phyloP scores from a whole-genome alignment of 2,329 filamentous ascomycete species.

The Ophiostoma montium region DNA sequence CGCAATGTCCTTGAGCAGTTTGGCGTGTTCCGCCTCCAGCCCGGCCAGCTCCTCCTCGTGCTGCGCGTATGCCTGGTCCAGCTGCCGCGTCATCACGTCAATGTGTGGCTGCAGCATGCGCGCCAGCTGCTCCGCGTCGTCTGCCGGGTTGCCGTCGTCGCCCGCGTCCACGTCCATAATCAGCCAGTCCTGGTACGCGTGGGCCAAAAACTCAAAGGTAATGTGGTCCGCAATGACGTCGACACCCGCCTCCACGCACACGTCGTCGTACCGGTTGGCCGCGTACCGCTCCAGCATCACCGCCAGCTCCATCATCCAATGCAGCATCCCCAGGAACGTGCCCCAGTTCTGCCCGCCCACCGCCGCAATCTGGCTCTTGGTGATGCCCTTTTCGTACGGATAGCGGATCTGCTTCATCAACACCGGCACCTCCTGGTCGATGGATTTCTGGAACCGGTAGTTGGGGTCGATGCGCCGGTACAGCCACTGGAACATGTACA shows the following conservation, averaged over 20 bases:
- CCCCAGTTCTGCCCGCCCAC: conserved; percentile 97
- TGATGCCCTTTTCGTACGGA: conserved; percentile 88
- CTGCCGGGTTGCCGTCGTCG: conserved; percentile 54
- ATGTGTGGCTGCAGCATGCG: conserved; percentile 70
- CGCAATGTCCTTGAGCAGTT: conserved; percentile 72
- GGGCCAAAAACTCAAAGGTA: conserved; percentile 82
- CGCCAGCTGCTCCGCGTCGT: conserved; percentile 66
- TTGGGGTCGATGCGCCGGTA: conserved; percentile 92
- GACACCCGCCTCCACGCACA: conserved; percentile 73
- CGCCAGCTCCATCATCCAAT: conserved; percentile 98
- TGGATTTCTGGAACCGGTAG: conserved; percentile 85
- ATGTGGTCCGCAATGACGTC: conserved; percentile 85
- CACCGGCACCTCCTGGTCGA: conserved; percentile 87
- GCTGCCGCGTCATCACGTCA: conserved; percentile 73
- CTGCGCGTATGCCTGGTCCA: conserved; percentile 70
- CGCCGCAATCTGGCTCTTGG: conserved; percentile 87
- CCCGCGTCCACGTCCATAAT: conserved; percentile 73
- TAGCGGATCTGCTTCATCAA: conserved; percentile 89
- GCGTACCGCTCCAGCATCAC: conserved; percentile 83
- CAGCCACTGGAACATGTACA: conserved; percentile 94
- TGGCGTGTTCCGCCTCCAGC: conserved; percentile 73
- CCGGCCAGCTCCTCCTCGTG: conserved; percentile 73
- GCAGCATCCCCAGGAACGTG: conserved; percentile 80
- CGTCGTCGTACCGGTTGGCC: conserved; percentile 70
- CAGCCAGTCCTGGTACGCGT: conserved; percentile 87